Base-by-base conservation (phyloP, 2,329 filamentous ascomycete species). In the Pseudopithomyces maydicus region DNA sequence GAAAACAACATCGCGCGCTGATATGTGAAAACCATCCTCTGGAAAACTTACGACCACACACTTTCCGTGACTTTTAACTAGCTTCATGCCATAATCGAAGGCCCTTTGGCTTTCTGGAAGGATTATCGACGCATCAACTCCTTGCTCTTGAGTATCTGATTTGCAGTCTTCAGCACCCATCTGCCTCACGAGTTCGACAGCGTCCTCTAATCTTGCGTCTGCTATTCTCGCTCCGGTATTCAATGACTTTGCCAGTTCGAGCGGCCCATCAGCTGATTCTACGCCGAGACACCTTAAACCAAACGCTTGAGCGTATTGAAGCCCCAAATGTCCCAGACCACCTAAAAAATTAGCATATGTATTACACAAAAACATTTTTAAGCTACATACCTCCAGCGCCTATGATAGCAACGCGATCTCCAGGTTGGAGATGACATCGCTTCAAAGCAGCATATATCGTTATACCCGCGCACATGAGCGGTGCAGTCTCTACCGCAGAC, bases 31-130 rank as follows among this genome's bases (percentile, higher is more conserved):
- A 1, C 78, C 78, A 6, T 71, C 64, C 41, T 78, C 74, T 0
- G 79, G 79, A 63, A 81, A 82, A 0, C 78, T 80, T 1, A 82
- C 79, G 0, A 80, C 65, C 6, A 81, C 75, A 57, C 78, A 80
- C 17, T 65, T 77, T 0, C 78, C 78, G 51, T 81, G 79, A 46
- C 77, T 78, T 41, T 74, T 75, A 14, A 82, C 58, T 6, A 82
- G 64, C 2, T 62, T 62, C 64, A 81, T 72, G 8, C 78, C 79
- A 54, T 79, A 82, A 57, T 82, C 79, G 58, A 82, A 81, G 0
- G 77, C 79, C 12, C 65, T 67, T 60, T 82, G 80, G 36, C 74
- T 78, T 57, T 82, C 80, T 0, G 80, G 79, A 15, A 82, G 65
- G 12, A 81, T 74, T 26, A 82, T 74, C 8, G 80, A 77, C 0